phyloP scores from a whole-genome alignment of 2,329 filamentous ascomycete genomes.

The Cladosporium sphaerospermum region DNA sequence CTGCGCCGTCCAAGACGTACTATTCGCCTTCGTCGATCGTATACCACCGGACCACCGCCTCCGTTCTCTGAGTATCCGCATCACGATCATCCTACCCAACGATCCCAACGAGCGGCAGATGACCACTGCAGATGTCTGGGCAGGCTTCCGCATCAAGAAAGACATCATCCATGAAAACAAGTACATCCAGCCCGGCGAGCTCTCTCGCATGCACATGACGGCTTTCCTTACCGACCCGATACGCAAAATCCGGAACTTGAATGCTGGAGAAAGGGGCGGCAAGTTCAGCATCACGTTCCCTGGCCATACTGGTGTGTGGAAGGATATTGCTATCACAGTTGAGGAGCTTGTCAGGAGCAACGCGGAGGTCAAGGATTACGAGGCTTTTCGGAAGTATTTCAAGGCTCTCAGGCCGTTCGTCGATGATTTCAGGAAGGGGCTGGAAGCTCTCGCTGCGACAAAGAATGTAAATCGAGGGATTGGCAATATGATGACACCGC shows the following conservation, averaged over 20 bases:
- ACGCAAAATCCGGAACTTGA: not conserved
- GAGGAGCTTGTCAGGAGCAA: not conserved
- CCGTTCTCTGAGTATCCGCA: not conserved
- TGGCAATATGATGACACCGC: too few relatives aligned
- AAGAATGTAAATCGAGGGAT: too few relatives aligned
- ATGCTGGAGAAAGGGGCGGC: not conserved
- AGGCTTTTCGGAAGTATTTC: not conserved
- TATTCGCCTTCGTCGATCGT: constrained; percentile 1
- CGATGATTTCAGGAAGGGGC: not conserved
- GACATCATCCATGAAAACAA: not conserved
- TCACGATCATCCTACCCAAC: not conserved
- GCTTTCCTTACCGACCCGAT: constrained; percentile 1
- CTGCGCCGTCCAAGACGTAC: not conserved
- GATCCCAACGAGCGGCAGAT: not conserved
- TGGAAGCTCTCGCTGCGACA: too few relatives aligned
- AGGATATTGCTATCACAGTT: not conserved
- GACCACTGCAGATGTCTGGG: not conserved
- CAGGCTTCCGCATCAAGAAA: too few relatives aligned
- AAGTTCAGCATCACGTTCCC: not conserved
- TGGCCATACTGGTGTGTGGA: not conserved
- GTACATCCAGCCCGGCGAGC: not conserved
- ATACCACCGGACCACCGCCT: not conserved
- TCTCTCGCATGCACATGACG: constrained; percentile 2
- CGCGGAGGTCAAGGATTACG: not conserved
- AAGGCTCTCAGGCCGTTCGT: not conserved